A percentile compares a stretch with the other conserved stretches of the same genome.
phyloP scores from a whole-genome alignment of 2,329 filamentous ascomycete genomes.

The Venturia carpophila region DNA sequence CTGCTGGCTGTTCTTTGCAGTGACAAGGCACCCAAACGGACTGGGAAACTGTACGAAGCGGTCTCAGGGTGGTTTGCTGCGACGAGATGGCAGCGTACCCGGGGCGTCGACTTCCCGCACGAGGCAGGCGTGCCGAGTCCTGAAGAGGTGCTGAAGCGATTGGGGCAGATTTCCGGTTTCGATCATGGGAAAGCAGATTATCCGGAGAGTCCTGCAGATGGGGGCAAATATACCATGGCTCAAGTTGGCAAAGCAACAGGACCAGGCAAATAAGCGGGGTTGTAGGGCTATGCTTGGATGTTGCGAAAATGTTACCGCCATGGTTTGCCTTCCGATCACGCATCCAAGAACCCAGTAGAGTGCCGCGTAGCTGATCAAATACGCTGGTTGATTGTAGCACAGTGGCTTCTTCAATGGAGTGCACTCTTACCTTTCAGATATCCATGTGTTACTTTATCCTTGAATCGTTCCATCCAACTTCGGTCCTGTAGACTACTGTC shows the following conservation, averaged over 20 bases:
- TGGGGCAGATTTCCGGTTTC: slow-evolving; percentile 75
- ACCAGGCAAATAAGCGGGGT: neutral
- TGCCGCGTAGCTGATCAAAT: too few relatives aligned
- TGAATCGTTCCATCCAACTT: too few relatives aligned
- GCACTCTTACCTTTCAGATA: too few relatives aligned
- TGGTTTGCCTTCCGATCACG: too few relatives aligned
- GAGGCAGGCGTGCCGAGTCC: slow-evolving; percentile 68
- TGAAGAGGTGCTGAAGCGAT: slow-evolving; percentile 61
- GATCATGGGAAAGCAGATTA: slow-evolving; percentile 81
- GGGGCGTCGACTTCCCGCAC: slow-evolving; percentile 83
- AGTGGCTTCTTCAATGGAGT: too few relatives aligned
- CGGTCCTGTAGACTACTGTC: too few relatives aligned
- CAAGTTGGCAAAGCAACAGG: slow-evolving; percentile 51
- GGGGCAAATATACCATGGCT: slow-evolving; percentile 68
- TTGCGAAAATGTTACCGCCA: neutral
- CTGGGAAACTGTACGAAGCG: slow-evolving; percentile 85
- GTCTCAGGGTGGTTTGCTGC: slow-evolving; percentile 87
- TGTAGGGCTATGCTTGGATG: neutral
- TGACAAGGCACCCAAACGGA: slow-evolving; percentile 75
- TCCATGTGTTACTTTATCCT: too few relatives aligned
- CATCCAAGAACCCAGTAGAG: too few relatives aligned
- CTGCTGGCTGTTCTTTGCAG: slow-evolving; percentile 78
- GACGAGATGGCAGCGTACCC: slow-evolving; percentile 90
- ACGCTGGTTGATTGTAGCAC: too few relatives aligned
- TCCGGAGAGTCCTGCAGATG: slow-evolving; percentile 69